Evolutionary conservation across 495 filamentous ascomycete genomes (phyloP).

Genomic region (Chaetomium tenue): DNA sequence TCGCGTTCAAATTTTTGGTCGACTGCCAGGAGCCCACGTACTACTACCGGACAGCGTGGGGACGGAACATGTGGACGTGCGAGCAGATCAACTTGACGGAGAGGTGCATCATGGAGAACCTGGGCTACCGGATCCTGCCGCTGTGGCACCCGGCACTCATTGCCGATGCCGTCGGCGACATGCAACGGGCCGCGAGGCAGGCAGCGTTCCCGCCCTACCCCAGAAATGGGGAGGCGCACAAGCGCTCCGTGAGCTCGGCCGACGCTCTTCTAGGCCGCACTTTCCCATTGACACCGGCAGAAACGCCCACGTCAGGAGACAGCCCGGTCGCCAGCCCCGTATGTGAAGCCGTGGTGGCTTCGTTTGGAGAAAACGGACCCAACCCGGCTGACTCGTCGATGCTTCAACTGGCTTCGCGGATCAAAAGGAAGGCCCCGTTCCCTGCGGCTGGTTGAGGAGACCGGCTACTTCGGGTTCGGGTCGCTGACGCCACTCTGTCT

Average conservation of each 20-base stretch:
- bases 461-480: background rate
- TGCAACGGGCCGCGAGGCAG: slow-evolving; percentile 52
- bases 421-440: slow-evolving; percentile 12
- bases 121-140: slow-evolving; percentile 52
- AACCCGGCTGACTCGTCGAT: background rate
- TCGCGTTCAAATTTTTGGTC: slow-evolving; percentile 55
- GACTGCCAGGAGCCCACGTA: slow-evolving; percentile 47
- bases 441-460: slow-evolving; percentile 16
- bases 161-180: slow-evolving; percentile 50
- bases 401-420: background rate
- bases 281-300: slow-evolving; percentile 43
- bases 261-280: slow-evolving; percentile 39
- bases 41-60: slow-evolving; percentile 47
- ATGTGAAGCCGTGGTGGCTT: slow-evolving; percentile 8
- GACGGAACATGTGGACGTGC: slow-evolving; percentile 49
- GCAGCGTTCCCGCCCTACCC: slow-evolving; percentile 21
- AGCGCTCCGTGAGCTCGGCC: slow-evolving; percentile 42
- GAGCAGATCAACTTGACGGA: slow-evolving; percentile 57
- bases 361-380: slow-evolving; percentile 13
- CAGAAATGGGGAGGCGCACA: slow-evolving; percentile 30
- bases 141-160: slow-evolving; percentile 50
- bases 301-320: slow-evolving; percentile 41
- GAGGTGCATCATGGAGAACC: slow-evolving; percentile 54
- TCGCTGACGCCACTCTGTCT: background rate
- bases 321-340: slow-evolving; percentile 8